Conservation (phyloP, 2,329 filamentous ascomycete genomes). For the Fusarium coffeatum region DNA sequence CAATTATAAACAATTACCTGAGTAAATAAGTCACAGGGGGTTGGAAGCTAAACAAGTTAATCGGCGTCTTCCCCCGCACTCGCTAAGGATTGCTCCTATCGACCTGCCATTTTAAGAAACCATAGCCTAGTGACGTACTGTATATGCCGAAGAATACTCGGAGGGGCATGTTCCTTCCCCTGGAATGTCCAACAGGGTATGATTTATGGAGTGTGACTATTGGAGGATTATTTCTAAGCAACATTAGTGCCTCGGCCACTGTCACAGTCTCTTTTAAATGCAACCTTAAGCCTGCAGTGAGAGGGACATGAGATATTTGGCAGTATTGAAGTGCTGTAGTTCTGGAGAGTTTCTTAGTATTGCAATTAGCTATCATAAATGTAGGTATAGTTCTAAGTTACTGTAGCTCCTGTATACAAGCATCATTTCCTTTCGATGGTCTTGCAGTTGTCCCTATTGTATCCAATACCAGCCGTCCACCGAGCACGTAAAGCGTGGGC, state of each 20-base stretch:
- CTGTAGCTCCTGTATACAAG: too few relatives aligned
- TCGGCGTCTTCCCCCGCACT: neutral
- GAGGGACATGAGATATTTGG: neutral
- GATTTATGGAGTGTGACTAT: neutral
- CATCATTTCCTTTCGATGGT: too few relatives aligned
- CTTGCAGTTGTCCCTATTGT: too few relatives aligned
- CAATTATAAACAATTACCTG: neutral
- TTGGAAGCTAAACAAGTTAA: neutral
- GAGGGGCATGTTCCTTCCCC: neutral
- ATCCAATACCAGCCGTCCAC: too few relatives aligned
- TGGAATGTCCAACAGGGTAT: neutral
- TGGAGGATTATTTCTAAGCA: neutral
- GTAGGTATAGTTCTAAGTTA: too few relatives aligned
- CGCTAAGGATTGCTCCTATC: neutral
- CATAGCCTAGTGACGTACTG: neutral
- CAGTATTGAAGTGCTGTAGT: neutral
- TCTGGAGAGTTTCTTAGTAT: fast-evolving
- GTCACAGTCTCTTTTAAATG: fast-evolving
- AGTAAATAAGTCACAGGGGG: neutral
- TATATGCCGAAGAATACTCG: neutral
- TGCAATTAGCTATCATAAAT: too few relatives aligned
- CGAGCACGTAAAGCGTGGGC: too few relatives aligned
- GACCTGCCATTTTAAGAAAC: neutral
- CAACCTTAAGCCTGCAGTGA: fast-evolving
- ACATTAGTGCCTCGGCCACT: neutral